phyloP scores from a whole-genome alignment of 257 asterid species.

The Dorcoceras hygrometricum region DNA sequence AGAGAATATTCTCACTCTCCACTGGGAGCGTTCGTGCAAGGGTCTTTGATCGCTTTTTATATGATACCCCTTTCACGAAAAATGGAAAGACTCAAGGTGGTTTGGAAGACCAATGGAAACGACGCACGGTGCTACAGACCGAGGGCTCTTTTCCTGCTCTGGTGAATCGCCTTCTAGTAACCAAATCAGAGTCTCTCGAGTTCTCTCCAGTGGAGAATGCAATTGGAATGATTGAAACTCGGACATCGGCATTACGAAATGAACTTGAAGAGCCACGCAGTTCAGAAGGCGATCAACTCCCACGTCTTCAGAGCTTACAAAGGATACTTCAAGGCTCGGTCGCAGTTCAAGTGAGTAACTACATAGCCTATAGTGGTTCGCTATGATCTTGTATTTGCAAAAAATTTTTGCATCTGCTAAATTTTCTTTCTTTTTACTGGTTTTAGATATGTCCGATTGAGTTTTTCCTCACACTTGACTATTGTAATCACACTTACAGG shows the following conservation, averaged over 20 bases:
- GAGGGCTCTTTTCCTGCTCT: constrained; percentile 97
- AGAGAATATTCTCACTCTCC: constrained; percentile 84
- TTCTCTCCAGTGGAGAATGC: constrained; percentile 99
- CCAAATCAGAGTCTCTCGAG: constrained; percentile 86
- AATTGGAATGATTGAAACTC: constrained; percentile 96
- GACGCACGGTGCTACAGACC: constrained; percentile 88
- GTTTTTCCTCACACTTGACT: background rate
- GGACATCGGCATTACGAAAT: constrained; percentile 91
- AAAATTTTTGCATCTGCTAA: constrained; percentile 6
- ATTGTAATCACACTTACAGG: constrained; percentile 45
- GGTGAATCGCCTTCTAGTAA: constrained; percentile 80
- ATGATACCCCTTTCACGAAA: constrained; percentile 96
- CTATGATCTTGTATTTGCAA: background rate
- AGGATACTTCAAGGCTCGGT: constrained; percentile 99
- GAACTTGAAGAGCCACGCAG: constrained; percentile 99
- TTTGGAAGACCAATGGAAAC: constrained; percentile 96
- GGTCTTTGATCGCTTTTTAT: constrained; percentile 89
- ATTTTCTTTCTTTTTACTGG: constrained; percentile 1
- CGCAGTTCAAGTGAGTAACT: constrained; percentile 94
- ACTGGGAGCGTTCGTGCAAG: constrained; percentile 94
- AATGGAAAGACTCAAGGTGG: constrained; percentile 99
- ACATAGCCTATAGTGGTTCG: background rate
- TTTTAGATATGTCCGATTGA: background rate
- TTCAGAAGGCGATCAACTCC: constrained; percentile 99
- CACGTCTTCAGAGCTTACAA: constrained; percentile 95